These are phyloP conservation scores for Fraxinus platypoda DNA, from an alignment of 305 asterid genomes.

Conservation along the genomic window DNA sequence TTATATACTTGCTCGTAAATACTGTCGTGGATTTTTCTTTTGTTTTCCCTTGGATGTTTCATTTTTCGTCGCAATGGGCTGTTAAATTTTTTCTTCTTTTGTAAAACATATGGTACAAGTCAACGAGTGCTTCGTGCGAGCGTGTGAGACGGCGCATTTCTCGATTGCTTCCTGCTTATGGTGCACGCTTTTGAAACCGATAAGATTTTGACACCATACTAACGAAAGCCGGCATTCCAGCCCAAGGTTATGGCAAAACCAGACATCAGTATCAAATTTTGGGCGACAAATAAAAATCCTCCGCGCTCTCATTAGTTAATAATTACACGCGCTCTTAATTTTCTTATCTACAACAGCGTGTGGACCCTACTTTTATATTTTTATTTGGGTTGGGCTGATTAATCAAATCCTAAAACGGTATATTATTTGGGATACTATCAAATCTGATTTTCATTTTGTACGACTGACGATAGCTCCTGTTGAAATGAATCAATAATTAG, in stretches of 20 bases:
- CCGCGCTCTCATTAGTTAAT: not conserved
- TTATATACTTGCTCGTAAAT: not conserved
- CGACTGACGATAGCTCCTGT: not conserved
- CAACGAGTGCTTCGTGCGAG: not conserved
- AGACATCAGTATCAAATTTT: not conserved
- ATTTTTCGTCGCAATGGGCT: not conserved
- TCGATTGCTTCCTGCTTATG: not conserved
- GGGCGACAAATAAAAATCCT: not conserved
- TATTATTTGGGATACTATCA: too few relatives aligned
- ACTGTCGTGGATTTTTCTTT: not conserved
- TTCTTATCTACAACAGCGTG: not conserved
- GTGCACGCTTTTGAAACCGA: slow-evolving; percentile 1
- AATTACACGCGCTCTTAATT: not conserved
- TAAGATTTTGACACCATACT: not conserved
- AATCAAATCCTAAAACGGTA: not conserved
- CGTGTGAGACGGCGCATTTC: slow-evolving; percentile 7
- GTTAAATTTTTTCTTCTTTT: too few relatives aligned
- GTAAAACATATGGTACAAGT: not conserved
- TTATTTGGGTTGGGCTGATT: not conserved
- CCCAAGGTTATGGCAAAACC: not conserved
- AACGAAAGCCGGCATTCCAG: slow-evolving; percentile 10
- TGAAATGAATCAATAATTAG: not conserved
- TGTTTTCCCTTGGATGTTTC: not conserved
- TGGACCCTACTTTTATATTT: not conserved
- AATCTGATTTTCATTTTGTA: not conserved